These are phyloP conservation scores for Sporobolomyces pararoseus DNA, from an alignment of 768 basidiomycete genomes.

Conservation along the genomic window DNA sequence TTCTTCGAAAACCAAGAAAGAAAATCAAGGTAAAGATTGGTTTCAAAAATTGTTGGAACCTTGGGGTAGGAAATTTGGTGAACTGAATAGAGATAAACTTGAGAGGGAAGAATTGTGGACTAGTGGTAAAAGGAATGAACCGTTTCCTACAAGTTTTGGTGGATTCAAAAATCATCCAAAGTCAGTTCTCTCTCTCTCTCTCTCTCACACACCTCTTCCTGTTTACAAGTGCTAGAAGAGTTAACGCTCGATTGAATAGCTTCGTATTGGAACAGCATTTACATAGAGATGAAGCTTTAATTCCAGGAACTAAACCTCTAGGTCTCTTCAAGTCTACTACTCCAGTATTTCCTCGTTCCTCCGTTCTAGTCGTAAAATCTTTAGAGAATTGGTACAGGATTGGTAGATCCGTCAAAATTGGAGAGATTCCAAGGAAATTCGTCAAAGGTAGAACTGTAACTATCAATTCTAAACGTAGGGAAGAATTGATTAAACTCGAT, in stretches of 20 bases:
- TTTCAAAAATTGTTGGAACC: conserved; percentile 68
- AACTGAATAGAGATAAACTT: conserved; percentile 80
- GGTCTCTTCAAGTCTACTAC: conserved; percentile 84
- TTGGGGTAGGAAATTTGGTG: conserved; percentile 65
- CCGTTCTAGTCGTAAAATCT: conserved; percentile 80
- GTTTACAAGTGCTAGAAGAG: too few species aligned
- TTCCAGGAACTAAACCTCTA: conserved; percentile 67
- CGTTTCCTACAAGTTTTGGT: conserved; percentile 82
- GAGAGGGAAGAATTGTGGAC: conserved; percentile 84
- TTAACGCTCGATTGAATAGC: conserved; percentile 53
- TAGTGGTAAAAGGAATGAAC: conserved; percentile 74
- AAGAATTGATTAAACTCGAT: conserved; percentile 59
- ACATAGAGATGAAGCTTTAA: conserved; percentile 77
- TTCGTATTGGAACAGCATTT: conserved; percentile 83
- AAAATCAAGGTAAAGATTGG: conserved; percentile 63
- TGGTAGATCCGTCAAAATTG: conserved; percentile 65
- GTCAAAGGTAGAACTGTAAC: conserved; percentile 81
- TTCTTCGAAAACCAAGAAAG: conserved; percentile 51
- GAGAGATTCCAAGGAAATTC: conserved; percentile 81
- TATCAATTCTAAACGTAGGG: conserved; percentile 68
- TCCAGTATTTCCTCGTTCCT: conserved; percentile 78
- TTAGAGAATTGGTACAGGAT: conserved; percentile 92
- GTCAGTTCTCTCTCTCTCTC: conserved; percentile 53
- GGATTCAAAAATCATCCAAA: conserved; percentile 96
- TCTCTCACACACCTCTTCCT: background rate